Base-by-base conservation (phyloP, 306 rosid species). In the Prosopis cineraria region DNA sequence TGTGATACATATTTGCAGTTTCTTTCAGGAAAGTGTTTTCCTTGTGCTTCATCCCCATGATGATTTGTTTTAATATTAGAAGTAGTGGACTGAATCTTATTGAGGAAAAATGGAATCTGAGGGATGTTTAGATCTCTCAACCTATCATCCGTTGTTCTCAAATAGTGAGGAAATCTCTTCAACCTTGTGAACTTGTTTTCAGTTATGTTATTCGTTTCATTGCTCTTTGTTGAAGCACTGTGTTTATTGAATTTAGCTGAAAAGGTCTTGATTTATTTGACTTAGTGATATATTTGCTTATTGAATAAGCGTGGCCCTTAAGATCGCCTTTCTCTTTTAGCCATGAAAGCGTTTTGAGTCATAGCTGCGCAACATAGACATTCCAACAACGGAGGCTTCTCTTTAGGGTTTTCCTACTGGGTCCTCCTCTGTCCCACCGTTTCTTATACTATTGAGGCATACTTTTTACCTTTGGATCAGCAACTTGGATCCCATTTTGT, bases 341-440 rank as follows among this genome's bases (percentile, higher is more conserved):
- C 73, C 36, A 83, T 90, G 98, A 86, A 91, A 93, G 96, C 93
- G 90, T 88, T 72, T 93, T 78, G 97, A 93, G 98, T 88, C 98
- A 93, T 90, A 80, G 90, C 88, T 56, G 88, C 92, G 92, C 93
- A 11, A 91, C 40, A 88, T 69, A 72, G 79, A 88, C 10, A 44
- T 43, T 33, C 22, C 52, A 20, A 19, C 2, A 5, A 14, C 52
- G 74, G 86, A 83, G 78, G 84, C 76, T 80, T 83, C 80, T 58
- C 91, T 22, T 63, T 77, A 80, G 98, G 97, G 97, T 93, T 91
- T 81, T 90, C 95, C 92, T 87, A 45, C 10, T 80, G 90, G 78
- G 73, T 66, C 77, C 76, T 87, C 76, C 73, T 40, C 3, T 73
- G 48, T 52, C 88, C 87, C 90, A 80, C 86, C 73, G 65, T 43